Percentiles rank a stretch among this genome's conserved stretches.
These are phyloP conservation scores for Pichia sp. DNA, from an alignment of 1,139 yeast species.

Conservation along the genomic window DNA sequence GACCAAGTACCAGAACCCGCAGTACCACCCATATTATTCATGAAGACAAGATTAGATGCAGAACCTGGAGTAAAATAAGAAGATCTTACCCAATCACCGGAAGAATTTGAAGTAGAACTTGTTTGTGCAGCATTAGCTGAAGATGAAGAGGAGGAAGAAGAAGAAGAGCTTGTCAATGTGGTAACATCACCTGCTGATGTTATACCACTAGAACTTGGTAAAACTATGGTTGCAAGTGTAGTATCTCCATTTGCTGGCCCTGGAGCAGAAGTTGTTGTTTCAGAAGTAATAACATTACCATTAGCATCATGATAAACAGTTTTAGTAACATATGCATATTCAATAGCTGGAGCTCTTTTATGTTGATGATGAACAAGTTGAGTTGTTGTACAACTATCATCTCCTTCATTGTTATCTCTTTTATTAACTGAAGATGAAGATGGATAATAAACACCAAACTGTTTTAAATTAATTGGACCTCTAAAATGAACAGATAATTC, in stretches of 20 bases:
- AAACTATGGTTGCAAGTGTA: conserved; percentile 25
- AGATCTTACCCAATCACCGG: conserved; percentile 65
- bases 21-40: conserved; percentile 74
- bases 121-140: conserved; percentile 17
- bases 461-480: conserved; percentile 76
- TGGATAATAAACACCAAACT: conserved; percentile 72
- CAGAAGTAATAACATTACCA: conserved; percentile 19
- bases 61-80: conserved; percentile 68
- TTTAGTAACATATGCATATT: conserved; percentile 63
- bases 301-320: conserved; percentile 50
- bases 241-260: conserved; percentile 27
- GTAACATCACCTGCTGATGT: conserved; percentile 18
- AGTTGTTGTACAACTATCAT: conserved; percentile 30
- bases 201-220: conserved; percentile 22
- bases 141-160: conserved; percentile 11
- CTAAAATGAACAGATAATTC: conserved; percentile 90
- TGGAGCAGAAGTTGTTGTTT: conserved; percentile 25
- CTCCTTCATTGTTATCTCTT: conserved; percentile 34
- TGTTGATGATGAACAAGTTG: conserved; percentile 31
- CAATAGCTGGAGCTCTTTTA: conserved; percentile 47
- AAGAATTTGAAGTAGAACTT: conserved; percentile 28
- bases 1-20: conserved; percentile 85
- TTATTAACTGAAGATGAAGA: conserved; percentile 28
- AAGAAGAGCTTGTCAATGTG: conserved; percentile 6
- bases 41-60: conserved; percentile 67